Percentiles rank a stretch among this genome's conserved stretches.
Evolutionary conservation across 148 eudicot genomes (phyloP).

Genomic region (Bassia scoparia): DNA sequence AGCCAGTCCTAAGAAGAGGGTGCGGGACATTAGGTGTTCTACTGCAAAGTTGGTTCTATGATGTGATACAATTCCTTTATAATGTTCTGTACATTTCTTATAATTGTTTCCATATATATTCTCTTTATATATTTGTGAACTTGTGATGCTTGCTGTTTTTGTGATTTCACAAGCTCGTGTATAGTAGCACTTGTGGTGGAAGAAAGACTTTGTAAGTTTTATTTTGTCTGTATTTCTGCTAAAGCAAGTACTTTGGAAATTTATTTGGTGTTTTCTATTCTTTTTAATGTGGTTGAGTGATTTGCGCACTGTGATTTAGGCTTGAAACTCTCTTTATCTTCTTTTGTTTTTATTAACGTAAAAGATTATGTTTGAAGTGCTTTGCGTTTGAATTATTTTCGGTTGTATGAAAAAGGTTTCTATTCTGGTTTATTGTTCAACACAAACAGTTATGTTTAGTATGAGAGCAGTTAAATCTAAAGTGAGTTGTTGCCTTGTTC

Average conservation of each 20-base stretch:
- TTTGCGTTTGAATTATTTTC: background rate
- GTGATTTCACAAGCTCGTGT: background rate
- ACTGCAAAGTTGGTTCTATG: conserved; percentile 85
- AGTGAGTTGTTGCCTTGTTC: background rate
- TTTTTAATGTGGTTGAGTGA: too few species aligned
- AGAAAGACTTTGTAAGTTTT: background rate
- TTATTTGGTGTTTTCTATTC: too few species aligned
- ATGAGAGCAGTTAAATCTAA: background rate
- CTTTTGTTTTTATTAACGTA: background rate
- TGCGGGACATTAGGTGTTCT: conserved; percentile 83
- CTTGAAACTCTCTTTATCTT: too few species aligned
- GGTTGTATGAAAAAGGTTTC: background rate
- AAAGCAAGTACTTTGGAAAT: too few species aligned
- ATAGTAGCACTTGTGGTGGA: background rate
- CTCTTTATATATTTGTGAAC: background rate
- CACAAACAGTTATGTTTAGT: background rate
- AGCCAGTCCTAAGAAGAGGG: conserved; percentile 71
- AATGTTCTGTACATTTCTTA: conserved; percentile 2
- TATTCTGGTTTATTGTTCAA: background rate
- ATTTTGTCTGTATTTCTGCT: background rate
- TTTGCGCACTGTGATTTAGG: too few species aligned
- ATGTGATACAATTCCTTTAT: conserved; percentile 93
- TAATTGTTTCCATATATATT: background rate
- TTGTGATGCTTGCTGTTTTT: conserved; percentile 3
- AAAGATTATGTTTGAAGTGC: background rate